phyloP scores from a whole-genome alignment of 164 flowering plant genomes.

The Vitis vinifera region ASM3070453v1 NC_081815.1:4568501-4569000 shows the following conservation, averaged over 20 bases:
- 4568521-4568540: slow-evolving; percentile 84
- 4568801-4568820: background rate
- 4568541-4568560: slow-evolving; percentile 51
- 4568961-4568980: too few relatives aligned
- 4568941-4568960: too few relatives aligned
- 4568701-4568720: slow-evolving; percentile 92
- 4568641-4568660: slow-evolving; percentile 94
- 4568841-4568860: too few relatives aligned
- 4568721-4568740: slow-evolving; percentile 63
- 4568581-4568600: slow-evolving; percentile 51
- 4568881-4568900: too few relatives aligned
- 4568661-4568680: slow-evolving; percentile 93
- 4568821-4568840: background rate
- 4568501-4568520: slow-evolving; percentile 72
- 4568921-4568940: too few relatives aligned
- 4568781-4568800: slow-evolving; percentile 91
- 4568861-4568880: too few relatives aligned
- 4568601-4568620: slow-evolving; percentile 96
- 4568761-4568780: slow-evolving; percentile 85
- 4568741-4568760: slow-evolving; percentile 84
- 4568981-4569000: too few relatives aligned
- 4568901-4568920: too few relatives aligned
- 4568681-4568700: slow-evolving; percentile 94
- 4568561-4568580: slow-evolving; percentile 46
- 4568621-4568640: slow-evolving; percentile 95